Percentiles rank a stretch among this genome's conserved stretches.
phyloP scores from a whole-genome alignment of 768 basidiomycete genomes.

The Wakefieldia striispora region DNA sequence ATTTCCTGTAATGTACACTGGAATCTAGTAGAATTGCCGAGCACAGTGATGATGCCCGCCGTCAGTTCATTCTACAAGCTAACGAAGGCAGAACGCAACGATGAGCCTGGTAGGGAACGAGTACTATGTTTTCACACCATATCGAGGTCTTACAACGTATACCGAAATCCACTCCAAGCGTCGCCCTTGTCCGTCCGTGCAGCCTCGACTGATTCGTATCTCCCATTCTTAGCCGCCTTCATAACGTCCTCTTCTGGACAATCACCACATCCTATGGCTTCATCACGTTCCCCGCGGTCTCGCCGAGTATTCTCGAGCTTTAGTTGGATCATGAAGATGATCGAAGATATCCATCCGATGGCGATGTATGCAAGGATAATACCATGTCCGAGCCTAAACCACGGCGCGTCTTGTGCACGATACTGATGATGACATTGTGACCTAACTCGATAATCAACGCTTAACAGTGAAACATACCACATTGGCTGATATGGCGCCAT shows the following conservation, averaged over 20 bases:
- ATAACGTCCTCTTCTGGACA: slow-evolving; percentile 37
- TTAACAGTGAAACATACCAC: slow-evolving; percentile 44
- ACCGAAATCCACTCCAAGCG: slow-evolving; percentile 75
- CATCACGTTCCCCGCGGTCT: slow-evolving; percentile 67
- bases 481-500: slow-evolving; percentile 66
- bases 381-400: slow-evolving; percentile 68
- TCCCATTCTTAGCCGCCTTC: slow-evolving; percentile 47
- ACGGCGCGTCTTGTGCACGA: slow-evolving; percentile 59
- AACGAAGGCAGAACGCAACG: too few species aligned
- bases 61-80: too few species aligned
- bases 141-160: slow-evolving; percentile 40
- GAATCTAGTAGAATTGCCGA: too few species aligned
- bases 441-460: background rate
- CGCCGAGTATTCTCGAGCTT: slow-evolving; percentile 58
- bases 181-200: slow-evolving; percentile 64
- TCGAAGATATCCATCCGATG: slow-evolving; percentile 57
- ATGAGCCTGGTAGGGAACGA: too few species aligned
- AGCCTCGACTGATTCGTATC: slow-evolving; percentile 51
- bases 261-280: slow-evolving; percentile 59
- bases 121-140: too few species aligned
- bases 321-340: slow-evolving; percentile 46
- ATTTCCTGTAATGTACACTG: too few species aligned
- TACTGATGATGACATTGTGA: slow-evolving; percentile 46
- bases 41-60: too few species aligned
- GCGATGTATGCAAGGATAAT: slow-evolving; percentile 69